Base-by-base conservation (phyloP, 2,329 filamentous ascomycete genomes). In the Canariomyces notabilis region DNA sequence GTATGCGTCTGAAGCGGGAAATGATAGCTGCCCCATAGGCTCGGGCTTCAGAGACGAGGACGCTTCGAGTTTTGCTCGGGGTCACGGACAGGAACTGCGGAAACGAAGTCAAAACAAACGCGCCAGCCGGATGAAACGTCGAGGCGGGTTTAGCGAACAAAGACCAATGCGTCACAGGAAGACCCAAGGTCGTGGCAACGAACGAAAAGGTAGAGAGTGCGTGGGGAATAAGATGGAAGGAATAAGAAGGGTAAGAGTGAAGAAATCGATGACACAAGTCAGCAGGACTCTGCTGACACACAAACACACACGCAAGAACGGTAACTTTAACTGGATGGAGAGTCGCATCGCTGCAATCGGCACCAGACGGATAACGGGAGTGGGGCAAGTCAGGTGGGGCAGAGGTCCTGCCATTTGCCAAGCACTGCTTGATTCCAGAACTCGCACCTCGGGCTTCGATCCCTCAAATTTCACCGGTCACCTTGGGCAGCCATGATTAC, bases 241-340 rank as follows among this genome's bases (percentile, higher is more conserved):
- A 44, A 47, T n/a, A 39, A 42, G 29, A 48, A 34, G 39, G 34
- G 15, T 2, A 23, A 5, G 9, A 29, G 3, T 29, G 5, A 31
- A 21, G 31, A 35, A 23, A 49, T 22, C 15, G 15, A 19, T 26
- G 31, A 16, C 33, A 16, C 22, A 38, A 5, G 12, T 35, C 33
- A 32, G 45, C 18, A 19, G 15, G 41, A 39, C 16, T 36, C 33
- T 49, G 55, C 55, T 57, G 53, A 57, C 53, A 49, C 46, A 54
- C 38, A 50, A 46, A 49, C 42, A 50, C 45, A 48, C 39, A 49
- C 41, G 45, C 33, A 35, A 11, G 37, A 36, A n/a, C n/a, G n/a
- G n/a, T n/a, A n/a, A n/a, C n/a, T n/a, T n/a, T n/a, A n/a, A n/a
- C n/a, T n/a, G n/a, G n/a, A n/a, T n/a, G n/a, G n/a, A n/a, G n/a